Conservation (phyloP, 176 grass and related monocot species). For the sorghum (Sorghum bicolor) region Sorghum_bicolor_NCBIv3 NC_012875.2:59834501-59835000, state of each 20-base stretch:
- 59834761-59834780: not conserved
- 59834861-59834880: not conserved
- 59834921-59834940: not conserved
- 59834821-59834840: slow-evolving; percentile 1
- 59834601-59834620: not conserved
- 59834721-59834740: not conserved
- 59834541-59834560: not conserved
- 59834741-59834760: not conserved
- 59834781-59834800: not conserved
- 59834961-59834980: not conserved
- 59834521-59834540: not conserved
- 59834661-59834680: not conserved
- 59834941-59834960: slow-evolving; percentile 7
- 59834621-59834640: not conserved
- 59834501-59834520: not conserved
- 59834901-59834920: not conserved
- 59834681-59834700: not conserved
- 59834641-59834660: not conserved
- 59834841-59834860: not conserved
- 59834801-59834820: not conserved
- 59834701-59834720: not conserved
- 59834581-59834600: not conserved
- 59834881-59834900: not conserved
- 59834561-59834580: not conserved
- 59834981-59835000: slow-evolving; percentile 12